Evolutionary conservation across 495 filamentous ascomycete genomes (phyloP).

Genomic region (Neurospora sp.): DNA sequence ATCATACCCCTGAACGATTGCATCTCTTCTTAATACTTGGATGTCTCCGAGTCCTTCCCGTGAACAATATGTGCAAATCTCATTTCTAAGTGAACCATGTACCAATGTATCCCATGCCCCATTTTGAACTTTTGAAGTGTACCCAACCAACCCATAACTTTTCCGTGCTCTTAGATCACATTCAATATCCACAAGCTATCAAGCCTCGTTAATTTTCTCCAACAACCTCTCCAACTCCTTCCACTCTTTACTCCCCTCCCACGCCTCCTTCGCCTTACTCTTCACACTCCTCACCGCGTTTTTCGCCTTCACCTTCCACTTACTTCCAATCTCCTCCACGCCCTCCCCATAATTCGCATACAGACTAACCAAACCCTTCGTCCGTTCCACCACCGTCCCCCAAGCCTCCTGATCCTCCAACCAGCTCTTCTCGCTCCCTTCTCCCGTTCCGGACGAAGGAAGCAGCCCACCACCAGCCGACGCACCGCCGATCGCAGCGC

Average conservation of each 20-base stretch:
- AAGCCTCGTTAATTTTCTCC: conserved; percentile 42
- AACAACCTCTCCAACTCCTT: conserved; percentile 47
- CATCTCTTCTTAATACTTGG: too few relatives aligned
- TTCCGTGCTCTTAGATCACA: neutral
- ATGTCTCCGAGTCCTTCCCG: too few relatives aligned
- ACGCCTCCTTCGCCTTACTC: conserved; percentile 70
- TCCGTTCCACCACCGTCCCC: conserved; percentile 52
- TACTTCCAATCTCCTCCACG: conserved; percentile 37
- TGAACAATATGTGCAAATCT: too few relatives aligned
- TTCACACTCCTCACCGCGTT: conserved; percentile 71
- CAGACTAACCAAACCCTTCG: conserved; percentile 52
- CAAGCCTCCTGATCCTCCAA: conserved; percentile 39
- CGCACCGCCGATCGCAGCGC: conserved; percentile 44
- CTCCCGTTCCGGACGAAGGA: conserved; percentile 6
- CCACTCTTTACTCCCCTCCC: conserved; percentile 72
- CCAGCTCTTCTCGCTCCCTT: conserved; percentile 29
- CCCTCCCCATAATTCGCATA: conserved; percentile 53
- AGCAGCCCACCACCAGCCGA: conserved; percentile 10
- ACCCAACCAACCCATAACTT: neutral
- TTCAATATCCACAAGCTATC: neutral
- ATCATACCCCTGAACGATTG: too few relatives aligned
- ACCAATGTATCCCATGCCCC: too few relatives aligned
- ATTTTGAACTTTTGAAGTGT: neutral
- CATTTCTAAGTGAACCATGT: too few relatives aligned
- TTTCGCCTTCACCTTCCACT: conserved; percentile 83